phyloP scores from a whole-genome alignment of 768 basidiomycete genomes.

The Trametes elegans region DNA sequence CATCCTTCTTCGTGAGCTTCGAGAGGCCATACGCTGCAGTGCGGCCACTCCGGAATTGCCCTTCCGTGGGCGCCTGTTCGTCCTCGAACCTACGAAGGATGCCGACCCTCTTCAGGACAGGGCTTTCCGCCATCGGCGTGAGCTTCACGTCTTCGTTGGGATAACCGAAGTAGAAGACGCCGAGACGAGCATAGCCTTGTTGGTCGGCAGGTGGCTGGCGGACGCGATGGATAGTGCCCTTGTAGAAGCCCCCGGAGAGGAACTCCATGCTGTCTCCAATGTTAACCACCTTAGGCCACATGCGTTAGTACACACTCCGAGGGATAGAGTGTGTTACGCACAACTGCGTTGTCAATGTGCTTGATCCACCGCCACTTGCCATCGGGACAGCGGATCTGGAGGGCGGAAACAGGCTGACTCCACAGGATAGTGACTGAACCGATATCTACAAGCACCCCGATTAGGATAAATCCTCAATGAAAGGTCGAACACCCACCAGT shows the following conservation, averaged over 20 bases:
- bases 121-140: constrained; percentile 30
- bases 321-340: too few species aligned
- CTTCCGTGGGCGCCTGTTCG: constrained; percentile 30
- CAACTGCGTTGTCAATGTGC: constrained; percentile 34
- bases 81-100: constrained; percentile 28
- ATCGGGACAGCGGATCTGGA: constrained; percentile 34
- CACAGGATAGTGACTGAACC: constrained; percentile 34
- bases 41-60: constrained; percentile 31
- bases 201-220: constrained; percentile 37
- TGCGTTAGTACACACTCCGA: too few species aligned
- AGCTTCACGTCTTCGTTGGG: constrained; percentile 32
- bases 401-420: constrained; percentile 35
- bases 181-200: constrained; percentile 34
- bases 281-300: constrained; percentile 35
- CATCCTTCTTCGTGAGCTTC: constrained; percentile 30
- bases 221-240: constrained; percentile 39
- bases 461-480: neutral
- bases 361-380: constrained; percentile 35
- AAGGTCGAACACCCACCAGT: constrained; percentile 24
- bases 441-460: neutral
- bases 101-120: constrained; percentile 32
- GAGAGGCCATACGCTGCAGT: constrained; percentile 31
- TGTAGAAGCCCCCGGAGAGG: constrained; percentile 37
- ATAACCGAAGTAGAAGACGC: constrained; percentile 36
- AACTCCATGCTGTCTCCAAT: constrained; percentile 37